Percentiles rank a stretch among this genome's conserved stretches.
phyloP scores from a whole-genome alignment of 106 monocot genomes.

The Narthecium ossifragum region DNA sequence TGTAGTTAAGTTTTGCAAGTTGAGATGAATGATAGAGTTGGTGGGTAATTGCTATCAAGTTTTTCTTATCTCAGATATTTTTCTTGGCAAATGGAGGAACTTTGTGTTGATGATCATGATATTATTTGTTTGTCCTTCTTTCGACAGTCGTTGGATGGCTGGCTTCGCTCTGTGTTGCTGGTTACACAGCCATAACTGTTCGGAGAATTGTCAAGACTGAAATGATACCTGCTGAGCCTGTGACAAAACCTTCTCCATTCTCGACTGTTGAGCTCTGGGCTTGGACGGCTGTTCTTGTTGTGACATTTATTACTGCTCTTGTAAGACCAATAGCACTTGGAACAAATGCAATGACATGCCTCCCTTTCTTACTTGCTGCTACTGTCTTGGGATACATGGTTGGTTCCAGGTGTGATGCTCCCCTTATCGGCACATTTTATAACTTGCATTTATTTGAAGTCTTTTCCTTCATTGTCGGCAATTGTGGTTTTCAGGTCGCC shows the following conservation, averaged over 20 bases:
- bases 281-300: conserved; percentile 65
- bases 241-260: conserved; percentile 84
- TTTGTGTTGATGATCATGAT: too few species aligned
- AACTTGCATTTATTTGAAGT: background rate
- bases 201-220: conserved; percentile 83
- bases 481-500: conserved; percentile 54
- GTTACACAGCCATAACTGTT: conserved; percentile 77
- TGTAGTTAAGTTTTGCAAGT: too few species aligned
- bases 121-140: background rate
- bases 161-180: conserved; percentile 87
- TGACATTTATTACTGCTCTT: conserved; percentile 53
- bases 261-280: conserved; percentile 42
- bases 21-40: too few species aligned
- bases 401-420: conserved; percentile 79
- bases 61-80: too few species aligned
- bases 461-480: background rate
- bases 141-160: conserved; percentile 85
- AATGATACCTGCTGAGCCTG: conserved; percentile 83
- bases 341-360: conserved; percentile 77
- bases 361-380: conserved; percentile 87
- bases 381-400: conserved; percentile 85
- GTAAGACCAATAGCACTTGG: conserved; percentile 64
- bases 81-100: too few species aligned
- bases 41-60: too few species aligned
- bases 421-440: background rate